Conservation (phyloP, 1,284 basidiomycete genomes). For the Leccinum pachyderme region DNA sequence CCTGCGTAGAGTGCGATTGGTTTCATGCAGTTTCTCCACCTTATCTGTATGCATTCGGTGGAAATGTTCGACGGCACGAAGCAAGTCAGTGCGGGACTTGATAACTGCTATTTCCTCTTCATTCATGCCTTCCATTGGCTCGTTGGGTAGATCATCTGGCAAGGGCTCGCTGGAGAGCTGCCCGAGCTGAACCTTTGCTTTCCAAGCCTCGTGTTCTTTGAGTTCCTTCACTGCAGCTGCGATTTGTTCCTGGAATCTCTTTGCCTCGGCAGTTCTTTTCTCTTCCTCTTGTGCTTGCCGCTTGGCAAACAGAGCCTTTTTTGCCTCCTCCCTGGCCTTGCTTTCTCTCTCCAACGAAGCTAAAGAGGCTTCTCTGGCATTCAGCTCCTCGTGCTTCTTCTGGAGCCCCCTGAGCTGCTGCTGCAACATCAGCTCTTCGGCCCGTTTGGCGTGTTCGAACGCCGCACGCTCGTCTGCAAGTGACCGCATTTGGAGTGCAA, state of each 20-base stretch:
- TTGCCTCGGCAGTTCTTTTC: constrained; percentile 14
- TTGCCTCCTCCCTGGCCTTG: constrained; percentile 28
- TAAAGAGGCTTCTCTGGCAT: constrained; percentile 20
- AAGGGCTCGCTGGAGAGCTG: not conserved
- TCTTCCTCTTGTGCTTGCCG: constrained; percentile 31
- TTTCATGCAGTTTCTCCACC: constrained; percentile 15
- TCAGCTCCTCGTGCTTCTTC: constrained; percentile 19
- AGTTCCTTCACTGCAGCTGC: constrained; percentile 21
- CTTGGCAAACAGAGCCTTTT: constrained; percentile 13
- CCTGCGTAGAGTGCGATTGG: constrained; percentile 15
- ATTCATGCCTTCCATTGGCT: constrained; percentile 23
- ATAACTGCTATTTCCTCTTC: constrained; percentile 21
- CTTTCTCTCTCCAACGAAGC: constrained; percentile 24
- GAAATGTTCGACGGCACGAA: constrained; percentile 16
- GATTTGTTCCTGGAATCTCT: constrained; percentile 24
- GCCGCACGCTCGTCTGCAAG: constrained; percentile 19
- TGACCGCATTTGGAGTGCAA: constrained; percentile 9
- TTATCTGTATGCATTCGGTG: constrained; percentile 20
- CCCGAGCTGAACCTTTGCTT: constrained; percentile 1
- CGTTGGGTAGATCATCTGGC: constrained; percentile 10
- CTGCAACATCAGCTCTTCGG: constrained; percentile 8
- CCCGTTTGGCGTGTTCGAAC: constrained; percentile 22
- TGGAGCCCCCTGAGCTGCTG: constrained; percentile 12
- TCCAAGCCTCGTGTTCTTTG: constrained; percentile 10
- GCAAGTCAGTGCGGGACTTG: constrained; percentile 11